Base-by-base conservation (phyloP, 176 grass and related monocot genomes). In the Chrysopogon serrulatus region DNA sequence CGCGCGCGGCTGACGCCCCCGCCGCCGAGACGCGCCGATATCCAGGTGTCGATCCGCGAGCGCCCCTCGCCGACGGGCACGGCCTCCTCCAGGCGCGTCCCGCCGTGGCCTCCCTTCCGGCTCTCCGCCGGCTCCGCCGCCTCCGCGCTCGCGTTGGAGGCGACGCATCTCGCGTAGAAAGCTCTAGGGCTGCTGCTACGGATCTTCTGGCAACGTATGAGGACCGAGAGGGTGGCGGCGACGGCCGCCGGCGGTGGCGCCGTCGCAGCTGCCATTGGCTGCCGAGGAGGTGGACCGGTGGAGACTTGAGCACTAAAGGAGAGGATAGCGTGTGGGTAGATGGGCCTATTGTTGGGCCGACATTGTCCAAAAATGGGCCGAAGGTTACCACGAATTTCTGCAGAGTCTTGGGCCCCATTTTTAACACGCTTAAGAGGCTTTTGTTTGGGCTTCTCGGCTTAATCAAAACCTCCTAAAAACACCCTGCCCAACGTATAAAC, bases 41-140 rank as follows among this genome's bases (percentile, higher is more conserved):
- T 94, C 93, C 96, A 98, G 10, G 96, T 78, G 75, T 98, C 96
- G 12, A 98, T 24, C 21, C 96, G 47, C 17, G 91, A 85, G 24
- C 77, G 77, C 28, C 84, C 68, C n/a, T 89, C 60, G 9, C 87
- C 87, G 4, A 57, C 43, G 51, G 92, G 89, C 56, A 95, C 93
- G 57, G 76, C 81, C 40, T 95, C 93, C 70, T 95, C 91, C 24
- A 95, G 91, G 32, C 76, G 91, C 65, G 83, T 68, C 64, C 96
- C 91, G 12, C 59, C 89, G 59, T 89, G 88, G 44, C 74, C 87
- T 65, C 83, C 88, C 44, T 30, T 93, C 83, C 68, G 86, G 24
- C 44, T 66, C 35, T 62, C 33, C 21, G 37, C 63, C 28, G n/a
- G n/a, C n/a, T n/a, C n/a, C n/a, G 62, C 71, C 68, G 76, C 39